Base-by-base conservation (phyloP, 495 filamentous ascomycete species). In the Umbilicaria muhlenbergii region DNA sequence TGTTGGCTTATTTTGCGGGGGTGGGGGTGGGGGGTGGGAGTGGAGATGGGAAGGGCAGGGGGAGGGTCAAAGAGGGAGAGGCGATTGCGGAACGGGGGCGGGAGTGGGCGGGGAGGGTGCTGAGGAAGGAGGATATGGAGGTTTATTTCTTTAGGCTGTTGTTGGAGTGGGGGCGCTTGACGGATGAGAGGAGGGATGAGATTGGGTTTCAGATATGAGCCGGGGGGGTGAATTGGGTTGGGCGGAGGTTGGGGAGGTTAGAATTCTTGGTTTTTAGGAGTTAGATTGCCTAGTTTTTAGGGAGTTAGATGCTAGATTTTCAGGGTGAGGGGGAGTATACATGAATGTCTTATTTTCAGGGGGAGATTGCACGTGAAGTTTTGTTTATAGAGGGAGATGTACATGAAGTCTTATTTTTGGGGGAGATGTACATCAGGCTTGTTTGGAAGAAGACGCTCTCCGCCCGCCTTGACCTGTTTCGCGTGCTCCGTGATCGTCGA, bases 61-160 rank as follows among this genome's bases (percentile, higher is more conserved):
- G 69, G 46, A 64, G 61, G 11, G 36, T 34, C 14, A 18, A 47
- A 18, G 13, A 38, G 24, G 28, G 38, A 55, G 1, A 57, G 56
- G 35, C 21, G 51, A 51, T 18, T 54, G 45, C 3, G 46, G 56
- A n/a, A 13, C 15, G 34, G 59, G 82, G 83, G 3, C 61, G 65
- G 32, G 64, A 70, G 43, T 87, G 82, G 81, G 73, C 75, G 1
- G 59, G 60, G 2, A 70, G 65, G 46, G 81, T 77, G 8, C 46
- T 91, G 32, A 66, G 83, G 52, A 78, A 72, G 48, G 81, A 87
- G 61, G 85, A 92, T 55, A 85, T 82, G 78, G 77, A 85, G 58
- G 70, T 88, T 21, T 92, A 89, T 53, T 67, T 88, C 53, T 89
- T 86, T 58, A 61, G 85, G 37, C 53, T 92, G 45, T 55, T 88